Evolutionary conservation across 2,329 filamentous ascomycete species (phyloP), one percentile per base, ranked within the genome.

Genomic region (Ceratocystis albifundus): DNA sequence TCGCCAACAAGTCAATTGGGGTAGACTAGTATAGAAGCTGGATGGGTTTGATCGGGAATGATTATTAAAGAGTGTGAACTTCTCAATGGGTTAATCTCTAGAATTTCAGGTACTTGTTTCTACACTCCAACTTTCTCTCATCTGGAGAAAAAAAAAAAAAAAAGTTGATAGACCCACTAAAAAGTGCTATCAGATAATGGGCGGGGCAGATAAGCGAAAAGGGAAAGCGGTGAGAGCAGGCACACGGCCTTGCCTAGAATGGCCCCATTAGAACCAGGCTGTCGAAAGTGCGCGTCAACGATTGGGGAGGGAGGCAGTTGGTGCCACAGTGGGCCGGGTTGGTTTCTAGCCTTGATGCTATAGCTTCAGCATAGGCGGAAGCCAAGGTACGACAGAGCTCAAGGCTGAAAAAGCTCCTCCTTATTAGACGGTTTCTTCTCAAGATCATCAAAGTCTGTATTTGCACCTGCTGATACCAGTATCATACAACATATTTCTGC

Each of bases 141-240:
- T 62, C 57, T 32, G 55, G 25, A 65, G 46, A 68, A 68, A 68
- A 67, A 68, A 68, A 68, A 53, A 68, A 68, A 68, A 67, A 68
- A 68, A 68, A 68, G 64, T 66, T 59, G 46, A 36, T 53, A 46
- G 64, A 66, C 61, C 64, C 66, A 68, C 44, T 61, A 68, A 68
- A 67, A 69, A 67, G 68, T 68, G 50, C 65, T 30, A 68, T 63
- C 61, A 28, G 61, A 59, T 62, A 61, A 62, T 66, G 63, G 64
- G 69, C 66, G 69, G 69, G 68, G 69, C 69, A 64, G 30, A 65
- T 62, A 66, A 65, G 22, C 48, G 28, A 10, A 55, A 63, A 30
- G 41, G 50, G 22, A 30, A 68, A 68, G 75, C 74, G 76, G 75
- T 77, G 69, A 70, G 36, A 25, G 44, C 46, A 32, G 75, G 75